Evolutionary conservation across 805 yeast genomes (phyloP).

Genomic region (Sungouiozyma intestinalis): DNA sequence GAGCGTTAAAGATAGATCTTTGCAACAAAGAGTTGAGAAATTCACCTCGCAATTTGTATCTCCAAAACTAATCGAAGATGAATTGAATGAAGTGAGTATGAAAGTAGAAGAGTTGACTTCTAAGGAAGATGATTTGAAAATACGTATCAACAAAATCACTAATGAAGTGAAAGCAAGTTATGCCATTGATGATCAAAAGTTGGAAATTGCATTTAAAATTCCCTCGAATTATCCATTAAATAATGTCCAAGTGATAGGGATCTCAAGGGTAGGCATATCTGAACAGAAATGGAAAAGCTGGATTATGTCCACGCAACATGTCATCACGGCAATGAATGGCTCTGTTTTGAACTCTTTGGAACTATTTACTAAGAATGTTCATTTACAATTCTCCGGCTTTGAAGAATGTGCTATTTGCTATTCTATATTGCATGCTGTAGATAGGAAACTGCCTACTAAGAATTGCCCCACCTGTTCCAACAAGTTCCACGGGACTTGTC

Average conservation of each 20-base stretch:
- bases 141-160: constrained; percentile 49
- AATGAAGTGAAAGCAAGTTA: constrained; percentile 66
- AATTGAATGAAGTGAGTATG: constrained; percentile 40
- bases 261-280: constrained; percentile 74
- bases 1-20: constrained; percentile 55
- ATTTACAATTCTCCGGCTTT: constrained; percentile 81
- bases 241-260: constrained; percentile 65
- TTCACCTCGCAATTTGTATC: constrained; percentile 55
- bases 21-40: constrained; percentile 48
- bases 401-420: constrained; percentile 98
- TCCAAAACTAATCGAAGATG: constrained; percentile 48
- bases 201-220: constrained; percentile 66
- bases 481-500: constrained; percentile 90
- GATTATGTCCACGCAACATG: constrained; percentile 82
- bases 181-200: constrained; percentile 74
- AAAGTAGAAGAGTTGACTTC: constrained; percentile 29
- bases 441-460: constrained; percentile 82
- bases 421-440: constrained; percentile 75
- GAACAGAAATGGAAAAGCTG: constrained; percentile 93
- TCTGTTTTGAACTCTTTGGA: constrained; percentile 38
- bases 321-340: constrained; percentile 65
- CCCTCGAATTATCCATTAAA: constrained; percentile 74
- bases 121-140: constrained; percentile 35
- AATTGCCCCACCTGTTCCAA: constrained; percentile 84
- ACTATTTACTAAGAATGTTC: constrained; percentile 49